Evolutionary conservation across 225 moss, liverwort and hornwort genomes (phyloP).

Genomic region (Neckera pumila): DNA sequence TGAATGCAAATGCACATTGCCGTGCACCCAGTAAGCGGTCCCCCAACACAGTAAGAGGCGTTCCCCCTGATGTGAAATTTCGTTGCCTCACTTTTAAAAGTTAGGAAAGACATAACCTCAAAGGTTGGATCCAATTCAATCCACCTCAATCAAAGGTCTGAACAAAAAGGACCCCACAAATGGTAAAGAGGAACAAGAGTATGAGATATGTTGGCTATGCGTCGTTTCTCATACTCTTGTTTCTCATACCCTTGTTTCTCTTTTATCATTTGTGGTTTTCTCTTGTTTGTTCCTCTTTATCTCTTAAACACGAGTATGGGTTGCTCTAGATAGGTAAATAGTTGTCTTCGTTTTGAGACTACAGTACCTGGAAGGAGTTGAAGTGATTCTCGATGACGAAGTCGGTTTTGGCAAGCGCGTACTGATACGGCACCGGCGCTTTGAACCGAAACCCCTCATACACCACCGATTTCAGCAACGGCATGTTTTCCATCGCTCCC

Average conservation of each 20-base stretch:
- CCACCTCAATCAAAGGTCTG: background rate
- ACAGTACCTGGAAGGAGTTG: conserved; percentile 29
- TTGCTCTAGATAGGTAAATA: background rate
- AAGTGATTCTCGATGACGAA: conserved; percentile 40
- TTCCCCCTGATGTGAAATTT: background rate
- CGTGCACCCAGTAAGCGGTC: background rate
- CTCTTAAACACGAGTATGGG: background rate
- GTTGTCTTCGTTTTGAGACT: background rate
- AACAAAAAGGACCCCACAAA: background rate
- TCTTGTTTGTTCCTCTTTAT: background rate
- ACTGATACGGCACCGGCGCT: conserved; percentile 48
- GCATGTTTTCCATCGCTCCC: conserved; percentile 17
- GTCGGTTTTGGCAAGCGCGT: conserved; percentile 43
- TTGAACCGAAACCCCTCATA: conserved; percentile 38
- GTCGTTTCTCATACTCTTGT: background rate
- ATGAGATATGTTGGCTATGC: background rate
- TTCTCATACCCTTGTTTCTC: background rate
- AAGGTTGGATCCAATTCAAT: background rate
- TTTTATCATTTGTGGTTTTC: background rate
- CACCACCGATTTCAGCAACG: conserved; percentile 28
- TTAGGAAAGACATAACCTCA: background rate
- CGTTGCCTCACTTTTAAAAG: background rate
- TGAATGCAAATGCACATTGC: background rate
- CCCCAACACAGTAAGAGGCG: background rate
- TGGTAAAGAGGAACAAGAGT: background rate